Evolutionary conservation across 805 yeast genomes (phyloP), one percentile per base, ranked within the genome.

Genomic region (Hanseniaspora meyeri): DNA sequence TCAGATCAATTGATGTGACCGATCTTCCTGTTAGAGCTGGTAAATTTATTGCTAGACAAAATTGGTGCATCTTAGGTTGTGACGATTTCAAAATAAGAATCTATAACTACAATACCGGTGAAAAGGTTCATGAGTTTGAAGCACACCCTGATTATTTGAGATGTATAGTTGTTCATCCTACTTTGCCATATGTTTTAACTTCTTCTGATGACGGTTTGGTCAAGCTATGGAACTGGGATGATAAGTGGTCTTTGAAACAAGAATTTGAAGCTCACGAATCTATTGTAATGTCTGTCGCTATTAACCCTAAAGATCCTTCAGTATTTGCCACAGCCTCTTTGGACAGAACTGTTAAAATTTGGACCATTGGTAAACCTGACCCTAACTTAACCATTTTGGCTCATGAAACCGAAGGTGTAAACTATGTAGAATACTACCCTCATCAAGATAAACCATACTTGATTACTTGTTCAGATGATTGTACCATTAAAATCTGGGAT

Each of bases 71-170:
- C 58, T 89, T 89, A 43, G 99, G 98, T 32, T 80, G 95, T 53
- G 99, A 93, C 69, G 99, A 93, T 72, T 91, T 87, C 77, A 91
- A 86, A 67, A 74, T 93, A 58, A 82, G 98, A 66, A 95, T 93
- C 34, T 93, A 81, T 76, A 93, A 93, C 71, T 89, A 87, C 75
- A 88, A 88, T 72, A 93, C 98, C 19, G 90, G 95, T 58, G 98
- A 93, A 71, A 89, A 88, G 68, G 80, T 93, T 60, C 78, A 87
- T 40, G 97, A 90, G 72, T 93, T 91, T 66, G 98, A 93, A 73
- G 97, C 97, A 10, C 98, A 93, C 68, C 96, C 96, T 9, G 98
- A 93, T 71, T 93, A 93, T 70, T 86, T 93, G 66, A 83, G 98
- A 69, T 81, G 87, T 57, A 80, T 93, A 61, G 93, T 95, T 11